Conservation (phyloP, 2,329 filamentous ascomycete species). For the Trichoderma guizhouense region DNA sequence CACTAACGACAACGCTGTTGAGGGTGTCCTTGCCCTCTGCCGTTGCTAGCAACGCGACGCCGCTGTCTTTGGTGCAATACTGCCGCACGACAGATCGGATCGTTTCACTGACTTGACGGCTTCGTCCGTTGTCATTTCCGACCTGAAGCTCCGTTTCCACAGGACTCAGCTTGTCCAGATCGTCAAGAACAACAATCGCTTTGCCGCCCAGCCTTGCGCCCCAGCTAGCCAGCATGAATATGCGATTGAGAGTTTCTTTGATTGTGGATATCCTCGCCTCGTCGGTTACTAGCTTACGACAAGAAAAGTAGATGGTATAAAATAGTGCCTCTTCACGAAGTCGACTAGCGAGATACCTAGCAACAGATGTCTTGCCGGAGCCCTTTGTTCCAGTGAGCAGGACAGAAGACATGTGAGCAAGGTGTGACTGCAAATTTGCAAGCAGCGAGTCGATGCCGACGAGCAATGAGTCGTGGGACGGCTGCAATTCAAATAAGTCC, state of each 20-base stretch:
- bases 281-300: slow-evolving; percentile 81
- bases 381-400: slow-evolving; percentile 85
- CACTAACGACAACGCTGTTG: slow-evolving; percentile 85
- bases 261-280: slow-evolving; percentile 86
- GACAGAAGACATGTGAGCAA: slow-evolving; percentile 84
- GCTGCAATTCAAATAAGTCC: slow-evolving; percentile 50
- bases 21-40: slow-evolving; percentile 90
- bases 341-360: slow-evolving; percentile 70
- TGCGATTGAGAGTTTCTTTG: slow-evolving; percentile 78
- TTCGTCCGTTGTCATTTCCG: slow-evolving; percentile 88
- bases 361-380: slow-evolving; percentile 81
- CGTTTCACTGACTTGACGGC: slow-evolving; percentile 86
- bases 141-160: slow-evolving; percentile 93
- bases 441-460: slow-evolving; percentile 83
- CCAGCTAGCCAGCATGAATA: slow-evolving; percentile 91
- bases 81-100: slow-evolving; percentile 79
- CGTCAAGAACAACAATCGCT: slow-evolving; percentile 83
- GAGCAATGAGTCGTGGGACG: slow-evolving; percentile 58
- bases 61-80: slow-evolving; percentile 74
- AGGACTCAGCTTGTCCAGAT: slow-evolving; percentile 88
- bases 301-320: slow-evolving; percentile 82
- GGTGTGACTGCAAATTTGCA: slow-evolving; percentile 66
- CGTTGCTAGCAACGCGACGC: slow-evolving; percentile 83
- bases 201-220: slow-evolving; percentile 81
- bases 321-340: slow-evolving; percentile 72